Evolutionary conservation across 192 early-diverging fungal genomes (phyloP).

Genomic region (Gonapodya prolifera): DNA sequence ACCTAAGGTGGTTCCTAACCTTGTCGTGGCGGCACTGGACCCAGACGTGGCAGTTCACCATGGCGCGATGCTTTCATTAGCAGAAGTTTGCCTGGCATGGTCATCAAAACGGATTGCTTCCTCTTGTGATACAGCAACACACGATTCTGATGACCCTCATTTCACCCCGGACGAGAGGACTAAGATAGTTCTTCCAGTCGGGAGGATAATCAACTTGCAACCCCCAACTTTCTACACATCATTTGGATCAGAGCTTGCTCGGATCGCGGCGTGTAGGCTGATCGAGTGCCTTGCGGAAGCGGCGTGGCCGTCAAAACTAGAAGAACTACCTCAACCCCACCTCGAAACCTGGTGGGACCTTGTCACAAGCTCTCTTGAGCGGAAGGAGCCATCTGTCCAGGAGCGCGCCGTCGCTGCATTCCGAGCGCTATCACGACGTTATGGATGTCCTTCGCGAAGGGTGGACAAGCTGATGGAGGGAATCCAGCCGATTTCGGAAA

Average conservation of each 20-base stretch:
- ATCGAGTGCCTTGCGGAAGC: constrained; percentile 33
- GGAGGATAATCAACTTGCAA: constrained; percentile 18
- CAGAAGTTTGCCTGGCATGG: constrained; percentile 41
- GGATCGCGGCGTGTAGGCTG: constrained; percentile 33
- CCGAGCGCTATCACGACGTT: constrained; percentile 21
- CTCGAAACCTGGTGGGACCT: constrained; percentile 35
- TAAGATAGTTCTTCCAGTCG: constrained; percentile 10
- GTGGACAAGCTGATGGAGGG: constrained; percentile 19
- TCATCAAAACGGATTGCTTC: constrained; percentile 5
- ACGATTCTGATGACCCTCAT: background rate
- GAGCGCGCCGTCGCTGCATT: constrained; percentile 30
- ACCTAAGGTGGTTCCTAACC: constrained; percentile 37
- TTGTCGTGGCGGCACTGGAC: background rate
- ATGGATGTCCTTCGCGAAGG: constrained; percentile 20
- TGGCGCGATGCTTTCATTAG: constrained; percentile 45
- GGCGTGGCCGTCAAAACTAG: constrained; percentile 17
- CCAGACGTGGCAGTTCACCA: constrained; percentile 39
- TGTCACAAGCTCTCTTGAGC: constrained; percentile 36
- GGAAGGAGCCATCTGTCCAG: constrained; percentile 54
- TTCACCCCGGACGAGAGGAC: background rate
- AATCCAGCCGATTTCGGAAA: constrained; percentile 19
- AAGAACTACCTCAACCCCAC: background rate
- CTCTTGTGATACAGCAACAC: background rate
- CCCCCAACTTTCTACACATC: constrained; percentile 31
- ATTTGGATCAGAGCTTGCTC: constrained; percentile 46